phyloP scores from a whole-genome alignment of 768 basidiomycete genomes.

The Agrocybe pediades region DNA sequence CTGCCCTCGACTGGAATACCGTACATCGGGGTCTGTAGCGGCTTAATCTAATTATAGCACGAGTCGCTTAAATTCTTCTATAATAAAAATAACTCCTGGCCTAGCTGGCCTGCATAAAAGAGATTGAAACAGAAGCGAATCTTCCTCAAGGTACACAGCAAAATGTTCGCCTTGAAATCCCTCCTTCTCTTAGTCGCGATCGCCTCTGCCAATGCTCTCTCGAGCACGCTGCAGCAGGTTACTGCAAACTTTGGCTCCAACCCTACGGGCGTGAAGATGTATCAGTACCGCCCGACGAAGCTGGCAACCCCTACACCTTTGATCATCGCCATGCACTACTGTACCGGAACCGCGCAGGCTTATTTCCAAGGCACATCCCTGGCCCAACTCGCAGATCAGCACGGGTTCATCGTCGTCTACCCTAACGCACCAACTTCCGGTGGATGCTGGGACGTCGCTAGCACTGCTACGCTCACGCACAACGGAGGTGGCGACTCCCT shows the following conservation, averaged over 20 bases:
- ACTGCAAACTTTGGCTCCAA: conserved; percentile 50
- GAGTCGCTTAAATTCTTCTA: too few relatives aligned
- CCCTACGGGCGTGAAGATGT: conserved; percentile 54
- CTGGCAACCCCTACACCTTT: conserved; percentile 40
- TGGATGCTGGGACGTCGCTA: conserved; percentile 55
- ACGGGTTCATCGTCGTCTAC: conserved; percentile 56
- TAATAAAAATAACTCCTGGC: too few relatives aligned
- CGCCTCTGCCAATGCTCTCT: conserved; percentile 12
- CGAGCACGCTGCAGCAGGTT: conserved; percentile 36
- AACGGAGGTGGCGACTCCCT: conserved; percentile 57
- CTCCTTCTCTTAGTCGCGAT: conserved; percentile 7
- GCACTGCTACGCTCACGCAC: conserved; percentile 51
- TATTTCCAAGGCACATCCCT: conserved; percentile 51
- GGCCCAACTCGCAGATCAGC: conserved; percentile 47
- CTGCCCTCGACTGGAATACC: too few relatives aligned
- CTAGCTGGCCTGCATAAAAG: too few relatives aligned
- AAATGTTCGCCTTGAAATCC: conserved; percentile 14
- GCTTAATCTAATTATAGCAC: too few relatives aligned
- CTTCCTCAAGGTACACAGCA: too few relatives aligned
- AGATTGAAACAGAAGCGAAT: too few relatives aligned
- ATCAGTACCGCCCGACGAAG: conserved; percentile 41
- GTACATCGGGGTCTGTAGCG: too few relatives aligned
- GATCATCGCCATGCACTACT: conserved; percentile 56
- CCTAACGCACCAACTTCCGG: conserved; percentile 41
- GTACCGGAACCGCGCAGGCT: conserved; percentile 50